Evolutionary conservation across 495 filamentous ascomycete species (phyloP).

Genomic region (Evansstolkia leycettana): DNA sequence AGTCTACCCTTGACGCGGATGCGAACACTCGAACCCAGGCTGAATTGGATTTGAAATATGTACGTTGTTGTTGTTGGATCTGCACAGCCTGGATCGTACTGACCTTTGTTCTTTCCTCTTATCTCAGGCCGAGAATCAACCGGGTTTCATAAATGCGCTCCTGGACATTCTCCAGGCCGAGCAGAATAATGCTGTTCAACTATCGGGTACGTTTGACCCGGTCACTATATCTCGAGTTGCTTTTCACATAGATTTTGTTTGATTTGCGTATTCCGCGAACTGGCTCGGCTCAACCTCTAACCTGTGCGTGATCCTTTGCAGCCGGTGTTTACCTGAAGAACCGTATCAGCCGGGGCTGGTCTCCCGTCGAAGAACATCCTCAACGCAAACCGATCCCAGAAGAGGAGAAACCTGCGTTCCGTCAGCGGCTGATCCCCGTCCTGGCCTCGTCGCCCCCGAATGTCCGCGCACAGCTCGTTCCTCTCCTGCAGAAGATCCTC

Average conservation of each 20-base stretch:
- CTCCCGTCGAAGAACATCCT: slow-evolving; percentile 53
- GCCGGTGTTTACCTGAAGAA: slow-evolving; percentile 98
- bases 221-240: no score
- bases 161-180: slow-evolving; percentile 83
- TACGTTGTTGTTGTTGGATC: slow-evolving; percentile 28
- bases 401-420: slow-evolving; percentile 76
- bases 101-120: slow-evolving; percentile 4
- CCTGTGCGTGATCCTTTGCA: slow-evolving; percentile 22
- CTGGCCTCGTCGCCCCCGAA: slow-evolving; percentile 67
- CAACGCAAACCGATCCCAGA: slow-evolving; percentile 64
- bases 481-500: slow-evolving; percentile 87
- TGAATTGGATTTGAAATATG: slow-evolving; percentile 88
- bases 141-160: slow-evolving; percentile 82
- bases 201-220: slow-evolving; percentile 55
- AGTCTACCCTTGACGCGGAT: slow-evolving; percentile 76
- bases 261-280: slow-evolving; percentile 2
- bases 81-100: neutral
- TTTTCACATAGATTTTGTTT: no score
- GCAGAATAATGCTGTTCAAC: slow-evolving; percentile 66
- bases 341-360: slow-evolving; percentile 83
- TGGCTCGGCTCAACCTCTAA: neutral
- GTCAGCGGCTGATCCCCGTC: slow-evolving; percentile 76
- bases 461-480: slow-evolving; percentile 82
- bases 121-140: slow-evolving; percentile 74
- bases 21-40: slow-evolving; percentile 73